Percentiles rank a stretch among this genome's conserved stretches.
Evolutionary conservation across 2,329 filamentous ascomycete genomes (phyloP).

Genomic region (Colletotrichum neosansevieriae): DNA sequence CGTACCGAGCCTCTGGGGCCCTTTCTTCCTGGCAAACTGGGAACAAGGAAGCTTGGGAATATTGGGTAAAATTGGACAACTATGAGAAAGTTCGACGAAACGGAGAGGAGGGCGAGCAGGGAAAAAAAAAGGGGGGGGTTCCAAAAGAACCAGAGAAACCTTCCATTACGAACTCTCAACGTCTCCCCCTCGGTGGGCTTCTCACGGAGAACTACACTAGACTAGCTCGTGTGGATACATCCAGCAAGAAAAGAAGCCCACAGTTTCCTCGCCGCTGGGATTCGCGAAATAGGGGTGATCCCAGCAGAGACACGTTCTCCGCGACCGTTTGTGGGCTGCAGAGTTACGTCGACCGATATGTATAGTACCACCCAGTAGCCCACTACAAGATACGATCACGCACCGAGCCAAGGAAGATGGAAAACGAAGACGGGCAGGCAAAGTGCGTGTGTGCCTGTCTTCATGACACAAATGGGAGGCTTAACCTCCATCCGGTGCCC

Average conservation of each 20-base stretch:
- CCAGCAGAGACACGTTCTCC: slow-evolving; percentile 34
- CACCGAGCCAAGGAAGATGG: slow-evolving; percentile 4
- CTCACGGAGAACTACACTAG: not conserved
- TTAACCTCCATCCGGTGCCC: slow-evolving; percentile 28
- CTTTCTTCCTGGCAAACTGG: slow-evolving; percentile 32
- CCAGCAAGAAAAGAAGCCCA: slow-evolving; percentile 1
- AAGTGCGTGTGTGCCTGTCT: not conserved
- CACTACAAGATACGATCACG: not conserved
- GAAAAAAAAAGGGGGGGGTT: not conserved
- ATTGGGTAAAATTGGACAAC: slow-evolving; percentile 31
- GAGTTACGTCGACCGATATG: slow-evolving; percentile 22
- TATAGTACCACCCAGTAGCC: slow-evolving; percentile 2
- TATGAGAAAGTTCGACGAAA: slow-evolving; percentile 11
- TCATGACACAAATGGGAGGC: slow-evolving; percentile 30
- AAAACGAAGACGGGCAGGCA: not conserved
- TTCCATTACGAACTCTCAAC: slow-evolving; percentile 32
- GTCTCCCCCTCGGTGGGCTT: slow-evolving; percentile 19
- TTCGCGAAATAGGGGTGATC: slow-evolving; percentile 22
- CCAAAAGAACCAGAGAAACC: slow-evolving; percentile 6
- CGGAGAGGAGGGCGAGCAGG: slow-evolving; percentile 3
- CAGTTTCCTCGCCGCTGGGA: slow-evolving; percentile 17
- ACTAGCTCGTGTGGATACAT: slow-evolving; percentile 4
- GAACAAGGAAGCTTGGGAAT: slow-evolving; percentile 24
- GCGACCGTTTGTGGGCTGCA: slow-evolving; percentile 24
- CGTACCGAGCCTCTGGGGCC: slow-evolving; percentile 36